Conservation (phyloP, 768 basidiomycete species). For the Lactifluus volemus region DNA sequence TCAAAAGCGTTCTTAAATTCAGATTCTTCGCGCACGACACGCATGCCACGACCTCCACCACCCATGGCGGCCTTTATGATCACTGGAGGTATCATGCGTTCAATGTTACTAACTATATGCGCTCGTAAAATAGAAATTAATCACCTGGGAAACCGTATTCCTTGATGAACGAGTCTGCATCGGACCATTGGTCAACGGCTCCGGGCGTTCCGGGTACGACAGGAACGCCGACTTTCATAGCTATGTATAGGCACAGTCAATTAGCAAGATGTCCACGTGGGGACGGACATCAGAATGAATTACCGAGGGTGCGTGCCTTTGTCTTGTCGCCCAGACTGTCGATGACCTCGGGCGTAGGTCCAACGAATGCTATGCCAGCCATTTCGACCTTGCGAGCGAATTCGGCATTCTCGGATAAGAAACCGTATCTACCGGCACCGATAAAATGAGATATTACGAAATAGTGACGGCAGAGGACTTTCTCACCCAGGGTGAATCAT, state of each 20-base stretch:
- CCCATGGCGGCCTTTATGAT: slow-evolving; percentile 99
- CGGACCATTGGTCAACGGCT: slow-evolving; percentile 68
- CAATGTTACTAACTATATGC: slow-evolving; percentile 3
- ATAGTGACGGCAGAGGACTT: neutral
- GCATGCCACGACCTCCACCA: slow-evolving; percentile 98
- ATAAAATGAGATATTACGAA: neutral
- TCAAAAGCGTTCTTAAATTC: slow-evolving; percentile 86
- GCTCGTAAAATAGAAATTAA: slow-evolving; percentile 12
- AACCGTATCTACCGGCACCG: slow-evolving; percentile 65
- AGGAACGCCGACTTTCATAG: slow-evolving; percentile 86
- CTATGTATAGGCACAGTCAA: slow-evolving; percentile 30
- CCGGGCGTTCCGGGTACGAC: slow-evolving; percentile 99
- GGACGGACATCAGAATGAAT: slow-evolving; percentile 15
- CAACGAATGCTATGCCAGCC: slow-evolving; percentile 95
- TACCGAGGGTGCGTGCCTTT: slow-evolving; percentile 86
- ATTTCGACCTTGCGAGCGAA: slow-evolving; percentile 98
- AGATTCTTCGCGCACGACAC: slow-evolving; percentile 90
- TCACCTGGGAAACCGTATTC: slow-evolving; percentile 91
- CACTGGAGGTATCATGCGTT: slow-evolving; percentile 36
- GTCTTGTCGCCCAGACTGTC: slow-evolving; percentile 99
- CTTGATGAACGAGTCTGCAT: slow-evolving; percentile 83
- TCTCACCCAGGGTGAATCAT: slow-evolving; percentile 97
- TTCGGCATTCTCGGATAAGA: slow-evolving; percentile 92
- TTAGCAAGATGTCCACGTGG: slow-evolving; percentile 2
- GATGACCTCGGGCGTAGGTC: slow-evolving; percentile 92